Evolutionary conservation across 208 protist species (phyloP), one percentile per base, ranked within the genome.

Genomic region (Trypanosoma mega): DNA sequence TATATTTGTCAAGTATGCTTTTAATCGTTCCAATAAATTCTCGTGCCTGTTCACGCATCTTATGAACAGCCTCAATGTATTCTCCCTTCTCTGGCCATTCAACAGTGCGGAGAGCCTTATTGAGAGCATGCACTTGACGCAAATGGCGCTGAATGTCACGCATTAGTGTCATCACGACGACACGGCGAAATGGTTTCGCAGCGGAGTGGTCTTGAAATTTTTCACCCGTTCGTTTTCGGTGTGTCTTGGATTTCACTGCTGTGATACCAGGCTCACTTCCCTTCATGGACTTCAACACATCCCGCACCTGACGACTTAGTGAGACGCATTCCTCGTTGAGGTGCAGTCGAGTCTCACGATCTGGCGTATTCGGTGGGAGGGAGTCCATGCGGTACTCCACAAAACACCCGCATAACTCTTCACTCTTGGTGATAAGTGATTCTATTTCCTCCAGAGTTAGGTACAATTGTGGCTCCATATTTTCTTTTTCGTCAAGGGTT

Each of bases 181-280:
- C 80, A 51, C 84, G 85, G 14, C 89, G 83, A 52, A 93, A 89
- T 9, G 89, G 89, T 66, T 96, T 96, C 1, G 85, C 81, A 21
- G 84, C 89, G 20, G 82, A 83, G 72, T 92, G 84, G 67, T 93
- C 86, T 53, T 93, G 80, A 45, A 95, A 85, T 68, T 96, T 93
- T 52, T 87, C 69, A n/a, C 89, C 85, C 0, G 79, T 61, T 29
- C 76, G 68, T 53, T 67, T 64, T 52, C 86, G 82, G 62, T 93
- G 89, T 36, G 72, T 74, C 50, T 92, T 92, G 0, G 84, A 89
- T 48, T 90, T 91, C 7, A 93, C 85, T 3, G 81, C 82, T 20
- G 83, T 88, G 9, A 88, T 59, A 31, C 75, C 84, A 5, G 63
- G 37, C 9, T 63, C 59, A 46, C 77, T 77, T 31, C 75, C 86